phyloP scores from a whole-genome alignment of 73 alveolate species.

The Breviolum minutum region DNA sequence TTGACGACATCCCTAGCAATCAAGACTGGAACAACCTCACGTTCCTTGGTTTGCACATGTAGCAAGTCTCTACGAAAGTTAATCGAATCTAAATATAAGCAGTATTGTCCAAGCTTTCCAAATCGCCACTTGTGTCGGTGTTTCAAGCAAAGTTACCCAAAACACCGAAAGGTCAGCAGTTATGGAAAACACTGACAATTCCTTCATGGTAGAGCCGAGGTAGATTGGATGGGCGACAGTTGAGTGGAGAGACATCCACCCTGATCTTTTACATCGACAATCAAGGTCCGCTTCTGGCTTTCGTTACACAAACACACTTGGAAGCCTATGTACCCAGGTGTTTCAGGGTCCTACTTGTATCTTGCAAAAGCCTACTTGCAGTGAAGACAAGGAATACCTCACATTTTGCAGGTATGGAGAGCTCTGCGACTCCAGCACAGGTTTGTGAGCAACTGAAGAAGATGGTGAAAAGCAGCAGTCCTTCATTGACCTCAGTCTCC shows the following conservation, averaged over 20 bases:
- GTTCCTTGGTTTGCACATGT: background rate
- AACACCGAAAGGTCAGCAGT: too few relatives aligned
- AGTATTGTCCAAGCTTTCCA: too few relatives aligned
- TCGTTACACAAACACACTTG: too few relatives aligned
- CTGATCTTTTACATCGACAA: slow-evolving; percentile 24
- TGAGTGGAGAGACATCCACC: slow-evolving; percentile 16
- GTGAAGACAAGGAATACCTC: background rate
- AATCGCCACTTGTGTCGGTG: too few relatives aligned
- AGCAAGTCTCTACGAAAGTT: too few relatives aligned
- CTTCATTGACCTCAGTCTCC: background rate
- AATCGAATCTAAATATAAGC: too few relatives aligned
- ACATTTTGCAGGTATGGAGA: background rate
- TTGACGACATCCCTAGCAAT: slow-evolving; percentile 14
- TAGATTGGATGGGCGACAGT: background rate
- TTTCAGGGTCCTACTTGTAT: too few relatives aligned
- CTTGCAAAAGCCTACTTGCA: too few relatives aligned
- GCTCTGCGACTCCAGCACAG: slow-evolving; percentile 15
- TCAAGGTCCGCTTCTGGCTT: background rate
- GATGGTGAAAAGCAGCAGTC: slow-evolving; percentile 58
- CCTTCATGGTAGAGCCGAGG: background rate
- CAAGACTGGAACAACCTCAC: slow-evolving; percentile 6
- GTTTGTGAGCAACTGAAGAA: slow-evolving; percentile 50
- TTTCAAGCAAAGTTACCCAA: too few relatives aligned
- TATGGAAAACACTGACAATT: too few relatives aligned
- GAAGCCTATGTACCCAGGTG: too few relatives aligned